A percentile compares a stretch with the other conserved stretches of the same genome.
These are phyloP conservation scores for Schizochytrium sp. DNA, from an alignment of 108 stramenopile genomes.

Conservation along the genomic window DNA sequence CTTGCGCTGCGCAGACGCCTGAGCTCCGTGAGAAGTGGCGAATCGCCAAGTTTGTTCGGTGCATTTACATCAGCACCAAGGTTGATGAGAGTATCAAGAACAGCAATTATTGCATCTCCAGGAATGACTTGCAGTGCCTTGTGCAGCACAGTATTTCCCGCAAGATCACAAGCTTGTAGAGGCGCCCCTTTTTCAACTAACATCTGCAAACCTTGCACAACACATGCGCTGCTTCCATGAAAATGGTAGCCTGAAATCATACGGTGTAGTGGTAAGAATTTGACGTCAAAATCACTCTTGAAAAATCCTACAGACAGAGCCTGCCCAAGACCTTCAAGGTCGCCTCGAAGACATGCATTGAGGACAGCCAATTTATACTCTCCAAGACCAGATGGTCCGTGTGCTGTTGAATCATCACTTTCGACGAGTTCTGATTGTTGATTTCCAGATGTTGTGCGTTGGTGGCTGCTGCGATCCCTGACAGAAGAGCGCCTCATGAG, in stretches of 20 bases:
- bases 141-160: slow-evolving; percentile 55
- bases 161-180: background rate
- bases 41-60: slow-evolving; percentile 26
- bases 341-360: slow-evolving; percentile 15
- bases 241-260: slow-evolving; percentile 35
- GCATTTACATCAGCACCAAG: slow-evolving; percentile 15
- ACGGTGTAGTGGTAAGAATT: slow-evolving; percentile 47
- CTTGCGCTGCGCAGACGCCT: background rate
- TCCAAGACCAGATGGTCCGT: background rate
- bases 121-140: slow-evolving; percentile 47
- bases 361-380: slow-evolving; percentile 9
- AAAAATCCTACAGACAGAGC: background rate
- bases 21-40: slow-evolving; percentile 48
- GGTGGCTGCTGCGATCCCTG: too few relatives aligned
- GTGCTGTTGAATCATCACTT: background rate
- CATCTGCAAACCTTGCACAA: background rate
- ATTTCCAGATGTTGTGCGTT: background rate
- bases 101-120: background rate
- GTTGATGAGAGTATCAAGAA: background rate
- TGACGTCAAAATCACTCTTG: slow-evolving; percentile 3
- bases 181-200: slow-evolving; percentile 12
- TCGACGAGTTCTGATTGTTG: background rate
- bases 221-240: slow-evolving; percentile 32
- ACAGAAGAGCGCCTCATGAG: background rate
- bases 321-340: slow-evolving; percentile 11